phyloP scores from a whole-genome alignment of 306 rosid species.

The Begonia peltatifolia region DNA sequence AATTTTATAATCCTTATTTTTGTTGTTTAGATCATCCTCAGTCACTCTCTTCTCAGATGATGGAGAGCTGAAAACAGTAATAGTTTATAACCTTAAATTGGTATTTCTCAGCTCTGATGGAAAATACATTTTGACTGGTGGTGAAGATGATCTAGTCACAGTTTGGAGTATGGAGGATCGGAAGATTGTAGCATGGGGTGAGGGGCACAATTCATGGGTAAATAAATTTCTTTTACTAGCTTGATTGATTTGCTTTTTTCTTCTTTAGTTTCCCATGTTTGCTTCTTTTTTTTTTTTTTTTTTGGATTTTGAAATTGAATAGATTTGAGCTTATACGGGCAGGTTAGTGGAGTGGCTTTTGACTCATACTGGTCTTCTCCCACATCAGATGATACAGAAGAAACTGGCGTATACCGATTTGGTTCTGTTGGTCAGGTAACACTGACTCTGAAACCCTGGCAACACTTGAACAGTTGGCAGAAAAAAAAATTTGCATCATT shows the following conservation, averaged over 20 bases:
- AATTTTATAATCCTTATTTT: too few species aligned
- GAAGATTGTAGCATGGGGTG: slow-evolving; percentile 92
- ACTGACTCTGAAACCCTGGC: too few species aligned
- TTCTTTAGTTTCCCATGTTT: too few species aligned
- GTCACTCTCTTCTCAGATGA: too few species aligned
- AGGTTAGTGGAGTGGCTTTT: slow-evolving; percentile 94
- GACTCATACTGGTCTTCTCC: slow-evolving; percentile 90
- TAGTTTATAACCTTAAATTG: slow-evolving; percentile 4
- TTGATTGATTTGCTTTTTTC: too few species aligned
- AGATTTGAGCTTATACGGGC: slow-evolving; percentile 5
- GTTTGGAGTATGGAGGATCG: slow-evolving; percentile 97
- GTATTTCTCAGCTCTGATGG: slow-evolving; percentile 56
- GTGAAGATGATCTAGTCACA: slow-evolving; percentile 91
- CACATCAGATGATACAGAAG: slow-evolving; percentile 53
- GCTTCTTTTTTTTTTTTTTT: too few species aligned
- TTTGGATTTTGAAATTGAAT: too few species aligned
- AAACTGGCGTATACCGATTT: slow-evolving; percentile 57
- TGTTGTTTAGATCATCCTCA: not conserved
- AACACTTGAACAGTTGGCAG: too few species aligned
- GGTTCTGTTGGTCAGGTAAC: slow-evolving; percentile 93
- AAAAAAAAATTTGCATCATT: too few species aligned
- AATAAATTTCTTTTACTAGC: slow-evolving; percentile 6
- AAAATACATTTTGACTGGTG: slow-evolving; percentile 80
- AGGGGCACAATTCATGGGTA: slow-evolving; percentile 95
- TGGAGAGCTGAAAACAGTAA: too few species aligned